Percentiles rank a stretch among this genome's conserved stretches.
phyloP scores from a whole-genome alignment of 2,329 filamentous ascomycete genomes.

The Pyricularia sp. region DNA sequence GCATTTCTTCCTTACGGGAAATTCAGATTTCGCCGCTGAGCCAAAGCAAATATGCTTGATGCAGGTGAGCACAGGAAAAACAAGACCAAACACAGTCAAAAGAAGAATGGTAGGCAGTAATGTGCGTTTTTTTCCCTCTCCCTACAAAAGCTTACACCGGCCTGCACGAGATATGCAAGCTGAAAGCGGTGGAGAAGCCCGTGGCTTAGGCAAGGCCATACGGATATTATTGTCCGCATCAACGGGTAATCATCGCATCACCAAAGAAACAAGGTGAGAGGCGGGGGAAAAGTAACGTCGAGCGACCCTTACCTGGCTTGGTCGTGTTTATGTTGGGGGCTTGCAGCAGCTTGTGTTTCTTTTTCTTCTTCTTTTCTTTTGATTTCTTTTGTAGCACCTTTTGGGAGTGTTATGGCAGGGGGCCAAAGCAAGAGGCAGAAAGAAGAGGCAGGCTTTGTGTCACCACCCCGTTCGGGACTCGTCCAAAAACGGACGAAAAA shows the following conservation, averaged over 20 bases:
- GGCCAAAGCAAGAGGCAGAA: too few species aligned
- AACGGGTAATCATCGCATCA: not conserved
- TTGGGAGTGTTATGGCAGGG: too few species aligned
- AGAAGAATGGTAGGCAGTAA: too few species aligned
- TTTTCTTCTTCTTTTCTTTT: not conserved
- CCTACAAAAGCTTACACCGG: too few species aligned
- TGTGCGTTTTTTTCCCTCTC: too few species aligned
- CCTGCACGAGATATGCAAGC: not conserved
- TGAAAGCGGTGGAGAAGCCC: not conserved
- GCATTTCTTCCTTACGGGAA: not conserved
- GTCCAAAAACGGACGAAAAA: not conserved
- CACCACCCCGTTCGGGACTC: not conserved
- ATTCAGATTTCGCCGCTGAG: not conserved
- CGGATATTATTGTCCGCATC: not conserved
- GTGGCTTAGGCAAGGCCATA: not conserved
- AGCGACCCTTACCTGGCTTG: not conserved
- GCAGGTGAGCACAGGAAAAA: not conserved
- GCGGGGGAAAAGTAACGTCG: not conserved
- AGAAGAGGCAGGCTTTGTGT: not conserved
- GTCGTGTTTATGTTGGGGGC: not conserved
- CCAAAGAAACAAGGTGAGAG: not conserved
- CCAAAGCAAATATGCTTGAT: not conserved
- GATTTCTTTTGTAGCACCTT: too few species aligned
- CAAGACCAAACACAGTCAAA: not conserved
- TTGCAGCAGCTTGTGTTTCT: not conserved